These are phyloP conservation scores for Clonostachys rhizophaga DNA, from an alignment of 2,329 filamentous ascomycete species.

Conservation along the genomic window DNA sequence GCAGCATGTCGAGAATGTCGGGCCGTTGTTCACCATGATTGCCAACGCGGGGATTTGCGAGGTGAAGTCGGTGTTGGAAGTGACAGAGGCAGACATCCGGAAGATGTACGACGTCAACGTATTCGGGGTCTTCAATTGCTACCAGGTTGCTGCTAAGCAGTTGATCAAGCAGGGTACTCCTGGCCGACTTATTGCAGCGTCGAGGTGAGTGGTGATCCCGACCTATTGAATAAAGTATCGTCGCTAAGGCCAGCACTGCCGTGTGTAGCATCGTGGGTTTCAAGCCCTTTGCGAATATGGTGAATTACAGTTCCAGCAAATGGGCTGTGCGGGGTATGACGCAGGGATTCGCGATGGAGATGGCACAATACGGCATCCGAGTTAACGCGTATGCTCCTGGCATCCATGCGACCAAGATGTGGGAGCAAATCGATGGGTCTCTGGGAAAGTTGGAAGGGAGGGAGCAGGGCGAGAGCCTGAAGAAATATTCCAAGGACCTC, in stretches of 20 bases:
- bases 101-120: slow-evolving; percentile 63
- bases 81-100: slow-evolving; percentile 51
- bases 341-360: slow-evolving; percentile 62
- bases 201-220: too few relatives aligned
- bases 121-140: slow-evolving; percentile 61
- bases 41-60: slow-evolving; percentile 60
- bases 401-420: slow-evolving; percentile 64
- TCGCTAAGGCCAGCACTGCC: slow-evolving; percentile 51
- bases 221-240: slow-evolving; percentile 41
- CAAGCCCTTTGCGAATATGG: slow-evolving; percentile 51
- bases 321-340: slow-evolving; percentile 64
- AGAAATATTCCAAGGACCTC: slow-evolving; percentile 45
- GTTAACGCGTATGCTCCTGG: slow-evolving; percentile 65
- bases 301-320: slow-evolving; percentile 61
- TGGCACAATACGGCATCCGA: slow-evolving; percentile 60
- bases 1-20: slow-evolving; percentile 44
- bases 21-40: slow-evolving; percentile 41
- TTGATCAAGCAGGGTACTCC: slow-evolving; percentile 56
- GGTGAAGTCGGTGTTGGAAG: slow-evolving; percentile 48
- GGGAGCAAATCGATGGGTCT: slow-evolving; percentile 62
- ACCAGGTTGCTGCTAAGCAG: slow-evolving; percentile 57
- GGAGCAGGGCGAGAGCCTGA: slow-evolving; percentile 47
- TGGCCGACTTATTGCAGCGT: too few relatives aligned
- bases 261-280: neutral
- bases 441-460: slow-evolving; percentile 35